phyloP scores from a whole-genome alignment of 2,329 filamentous ascomycete species.

The Diaporthe citriasiana region DNA sequence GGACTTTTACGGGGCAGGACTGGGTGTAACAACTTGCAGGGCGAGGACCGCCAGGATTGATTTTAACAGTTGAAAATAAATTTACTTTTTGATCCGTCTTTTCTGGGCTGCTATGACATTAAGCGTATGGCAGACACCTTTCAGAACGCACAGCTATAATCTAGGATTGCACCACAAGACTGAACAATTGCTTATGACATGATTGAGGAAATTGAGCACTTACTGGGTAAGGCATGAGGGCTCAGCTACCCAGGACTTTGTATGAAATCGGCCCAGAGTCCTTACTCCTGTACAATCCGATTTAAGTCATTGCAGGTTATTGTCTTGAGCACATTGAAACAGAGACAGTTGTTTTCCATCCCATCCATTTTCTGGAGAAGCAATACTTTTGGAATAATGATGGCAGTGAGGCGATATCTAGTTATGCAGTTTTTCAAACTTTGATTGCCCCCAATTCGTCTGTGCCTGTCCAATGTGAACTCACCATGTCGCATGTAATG shows the following conservation, averaged over 20 bases:
- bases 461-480: neutral
- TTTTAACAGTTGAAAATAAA: conserved; percentile 10
- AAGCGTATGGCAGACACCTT: neutral
- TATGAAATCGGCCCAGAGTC: neutral
- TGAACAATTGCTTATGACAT: neutral
- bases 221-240: too few relatives aligned
- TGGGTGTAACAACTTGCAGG: conserved; percentile 13
- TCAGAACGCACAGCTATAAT: neutral
- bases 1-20: neutral
- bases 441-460: too few relatives aligned
- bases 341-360: neutral
- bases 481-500: too few relatives aligned
- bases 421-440: too few relatives aligned
- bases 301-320: neutral
- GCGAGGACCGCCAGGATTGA: conserved; percentile 7
- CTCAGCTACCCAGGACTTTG: neutral
- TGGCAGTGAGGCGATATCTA: too few relatives aligned
- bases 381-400: neutral
- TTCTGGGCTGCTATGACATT: neutral
- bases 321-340: neutral
- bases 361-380: neutral
- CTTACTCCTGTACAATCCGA: neutral
- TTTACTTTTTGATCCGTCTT: neutral
- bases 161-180: neutral
- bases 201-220: neutral